phyloP scores from a whole-genome alignment of 331 rosid species.

The Cydonia oblonga region DNA sequence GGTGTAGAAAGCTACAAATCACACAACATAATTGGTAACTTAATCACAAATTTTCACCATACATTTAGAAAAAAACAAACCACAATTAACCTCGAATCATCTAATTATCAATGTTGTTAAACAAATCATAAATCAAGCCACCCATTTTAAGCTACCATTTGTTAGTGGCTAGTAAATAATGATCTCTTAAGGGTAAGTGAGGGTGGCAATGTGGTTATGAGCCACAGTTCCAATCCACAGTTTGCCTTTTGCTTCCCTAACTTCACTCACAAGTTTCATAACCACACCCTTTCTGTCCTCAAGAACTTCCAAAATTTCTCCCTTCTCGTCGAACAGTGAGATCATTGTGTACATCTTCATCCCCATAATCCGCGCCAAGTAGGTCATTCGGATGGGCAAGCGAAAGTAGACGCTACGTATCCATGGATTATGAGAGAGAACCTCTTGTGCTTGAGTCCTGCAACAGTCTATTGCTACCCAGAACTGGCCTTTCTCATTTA shows the following conservation, averaged over 20 bases:
- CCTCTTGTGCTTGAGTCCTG: conserved; percentile 52
- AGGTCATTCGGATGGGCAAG: conserved; percentile 55
- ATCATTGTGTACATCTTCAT: conserved; percentile 81
- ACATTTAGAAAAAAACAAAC: neutral
- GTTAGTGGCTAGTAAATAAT: neutral
- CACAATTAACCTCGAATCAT: neutral
- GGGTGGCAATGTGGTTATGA: conserved; percentile 79
- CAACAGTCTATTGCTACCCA: conserved; percentile 98
- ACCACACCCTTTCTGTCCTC: conserved; percentile 59
- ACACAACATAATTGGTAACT: neutral
- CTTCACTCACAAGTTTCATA: conserved; percentile 85
- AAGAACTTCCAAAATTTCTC: conserved; percentile 65
- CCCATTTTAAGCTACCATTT: neutral
- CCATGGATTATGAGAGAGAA: conserved; percentile 77
- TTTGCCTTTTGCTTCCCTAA: conserved; percentile 56
- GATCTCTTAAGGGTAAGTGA: conserved; percentile 32
- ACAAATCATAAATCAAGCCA: conserved; percentile 3
- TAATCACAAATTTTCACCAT: neutral
- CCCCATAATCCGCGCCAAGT: conserved; percentile 59
- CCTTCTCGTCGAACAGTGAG: conserved; percentile 44
- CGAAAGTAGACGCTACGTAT: conserved; percentile 54
- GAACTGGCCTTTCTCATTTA: conserved; percentile 55
- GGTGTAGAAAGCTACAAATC: neutral
- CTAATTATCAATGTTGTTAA: neutral
- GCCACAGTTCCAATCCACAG: conserved; percentile 97